Conservation (phyloP, 805 yeast species). For the Candida rishiriensis region DNA sequence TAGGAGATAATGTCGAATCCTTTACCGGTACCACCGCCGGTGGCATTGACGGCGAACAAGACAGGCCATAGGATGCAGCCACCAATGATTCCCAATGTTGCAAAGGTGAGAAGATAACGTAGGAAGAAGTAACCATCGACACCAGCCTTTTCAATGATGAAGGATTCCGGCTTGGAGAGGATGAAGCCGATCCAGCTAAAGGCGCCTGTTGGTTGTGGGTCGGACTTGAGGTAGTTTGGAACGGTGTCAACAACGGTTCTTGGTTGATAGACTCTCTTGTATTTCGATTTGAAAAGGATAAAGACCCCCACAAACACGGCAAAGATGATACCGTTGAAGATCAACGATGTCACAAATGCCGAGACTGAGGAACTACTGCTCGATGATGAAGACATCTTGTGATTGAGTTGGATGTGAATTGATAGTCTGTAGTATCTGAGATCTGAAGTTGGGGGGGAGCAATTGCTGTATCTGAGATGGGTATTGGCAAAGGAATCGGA, state of each 20-base stretch:
- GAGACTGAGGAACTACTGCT: conserved; percentile 36
- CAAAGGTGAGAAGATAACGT: conserved; percentile 57
- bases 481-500: background rate
- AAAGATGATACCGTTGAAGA: conserved; percentile 40
- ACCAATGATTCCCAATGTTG: conserved; percentile 46
- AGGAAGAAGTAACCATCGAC: conserved; percentile 74
- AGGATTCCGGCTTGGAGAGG: conserved; percentile 52
- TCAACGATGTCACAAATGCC: conserved; percentile 44
- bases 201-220: conserved; percentile 39
- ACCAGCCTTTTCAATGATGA: conserved; percentile 64
- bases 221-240: conserved; percentile 41
- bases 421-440: background rate
- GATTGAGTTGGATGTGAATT: background rate
- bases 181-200: conserved; percentile 54
- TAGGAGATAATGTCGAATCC: conserved; percentile 67
- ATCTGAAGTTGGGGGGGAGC: too few relatives aligned
- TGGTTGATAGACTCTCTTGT: conserved; percentile 49
- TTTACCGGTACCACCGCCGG: conserved; percentile 48
- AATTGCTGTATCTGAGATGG: background rate
- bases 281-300: conserved; percentile 37
- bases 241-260: conserved; percentile 41
- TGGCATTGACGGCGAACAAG: conserved; percentile 68
- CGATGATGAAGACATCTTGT: background rate
- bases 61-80: conserved; percentile 61
- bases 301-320: conserved; percentile 38